Evolutionary conservation across 2,329 filamentous ascomycete genomes (phyloP), one percentile per base, ranked within the genome.

Genomic region (Botryotinia narcissicola): DNA sequence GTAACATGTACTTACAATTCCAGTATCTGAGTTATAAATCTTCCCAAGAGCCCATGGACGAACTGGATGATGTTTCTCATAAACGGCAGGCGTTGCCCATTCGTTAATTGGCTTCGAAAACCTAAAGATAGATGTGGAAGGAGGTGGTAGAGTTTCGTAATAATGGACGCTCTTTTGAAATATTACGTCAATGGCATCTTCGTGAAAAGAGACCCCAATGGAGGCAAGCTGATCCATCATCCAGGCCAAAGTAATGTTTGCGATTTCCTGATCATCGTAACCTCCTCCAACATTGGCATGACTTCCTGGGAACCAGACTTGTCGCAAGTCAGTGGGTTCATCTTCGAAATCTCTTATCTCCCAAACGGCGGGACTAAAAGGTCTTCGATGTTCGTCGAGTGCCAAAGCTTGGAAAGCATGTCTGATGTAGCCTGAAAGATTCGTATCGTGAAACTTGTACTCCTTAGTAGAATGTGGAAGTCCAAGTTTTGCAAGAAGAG

Each of bases 401-500:
- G 85, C 85, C 10, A 87, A 79, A 14, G 85, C 85, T 75, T 87
- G 86, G 74, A 87, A 87, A 3, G 85, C 86, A 77, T 86, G 81
- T 73, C 83, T 80, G 48, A 87, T 82, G 73, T 81, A 81, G 64
- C 78, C 76, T 14, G 82, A 83, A 71, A 86, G 80, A 69, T 82
- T 81, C 6, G 85, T 86, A 77, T 85, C 83, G 72, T 82, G 83
- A 74, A 85, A 85, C 35, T 77, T 79, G 70, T 81, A 79, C 79
- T 71, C 83, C 76, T 77, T 79, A 5, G 78, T 79, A 4, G 83
- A 78, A 37, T 83, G 83, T 14, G 82, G 80, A 10, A 80, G 69
- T 16, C 78, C 79, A 59, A 81, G 81, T 7, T 80, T 81, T 14
- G 79, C 73, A 48, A 71, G 83, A 73, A 71, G 81, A 0, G 84